Evolutionary conservation across 768 basidiomycete species (phyloP).

Genomic region (Psilocybe sp.): DNA sequence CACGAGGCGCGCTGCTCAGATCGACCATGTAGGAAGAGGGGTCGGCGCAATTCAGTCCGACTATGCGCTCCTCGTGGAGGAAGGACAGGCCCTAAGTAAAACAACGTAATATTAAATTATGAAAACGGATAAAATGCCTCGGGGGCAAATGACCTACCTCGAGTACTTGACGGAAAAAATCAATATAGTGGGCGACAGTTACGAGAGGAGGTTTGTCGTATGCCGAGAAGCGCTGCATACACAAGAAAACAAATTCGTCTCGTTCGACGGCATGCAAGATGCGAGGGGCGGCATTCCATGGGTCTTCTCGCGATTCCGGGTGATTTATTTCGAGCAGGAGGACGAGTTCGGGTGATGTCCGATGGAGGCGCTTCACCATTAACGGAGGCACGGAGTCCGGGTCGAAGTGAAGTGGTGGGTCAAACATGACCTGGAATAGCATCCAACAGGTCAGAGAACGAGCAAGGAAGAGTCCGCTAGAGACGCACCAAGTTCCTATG

Average conservation of each 20-base stretch:
- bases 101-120: not conserved
- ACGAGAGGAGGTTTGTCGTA: constrained; percentile 44
- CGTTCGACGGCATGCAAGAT: constrained; percentile 42
- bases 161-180: constrained; percentile 48
- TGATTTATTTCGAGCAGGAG: constrained; percentile 43
- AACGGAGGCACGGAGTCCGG: constrained; percentile 19
- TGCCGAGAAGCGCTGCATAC: constrained; percentile 41
- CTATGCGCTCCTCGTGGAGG: constrained; percentile 44
- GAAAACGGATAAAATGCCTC: not conserved
- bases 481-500: constrained; percentile 18
- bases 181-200: constrained; percentile 45
- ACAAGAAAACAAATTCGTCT: constrained; percentile 38
- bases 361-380: constrained; percentile 39
- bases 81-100: constrained; percentile 39
- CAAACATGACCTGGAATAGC: constrained; percentile 26
- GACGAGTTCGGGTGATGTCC: constrained; percentile 34
- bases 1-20: constrained; percentile 28
- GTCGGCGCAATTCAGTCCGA: constrained; percentile 31
- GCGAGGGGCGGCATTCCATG: constrained; percentile 54
- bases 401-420: constrained; percentile 15
- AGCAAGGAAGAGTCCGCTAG: not conserved
- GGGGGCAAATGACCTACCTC: constrained; percentile 33
- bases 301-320: constrained; percentile 41
- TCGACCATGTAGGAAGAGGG: constrained; percentile 41
- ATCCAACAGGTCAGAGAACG: not conserved